These are phyloP conservation scores for Neocucurbitaria cava DNA, from an alignment of 2,329 filamentous ascomycete species.

Conservation along the genomic window DNA sequence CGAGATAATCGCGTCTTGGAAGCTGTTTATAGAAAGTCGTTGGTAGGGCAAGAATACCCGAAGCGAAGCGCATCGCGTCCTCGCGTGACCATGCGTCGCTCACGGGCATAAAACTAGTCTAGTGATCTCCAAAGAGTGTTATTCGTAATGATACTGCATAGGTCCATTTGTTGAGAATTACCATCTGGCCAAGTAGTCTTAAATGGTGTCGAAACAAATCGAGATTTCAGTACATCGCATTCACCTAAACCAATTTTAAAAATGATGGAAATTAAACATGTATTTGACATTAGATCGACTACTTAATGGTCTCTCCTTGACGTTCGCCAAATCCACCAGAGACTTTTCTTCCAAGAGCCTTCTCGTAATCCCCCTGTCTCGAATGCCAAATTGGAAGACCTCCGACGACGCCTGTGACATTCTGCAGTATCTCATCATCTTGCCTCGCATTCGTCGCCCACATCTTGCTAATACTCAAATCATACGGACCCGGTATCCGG, in stretches of 20 bases:
- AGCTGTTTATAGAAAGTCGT: slow-evolving; percentile 16
- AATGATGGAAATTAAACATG: neutral
- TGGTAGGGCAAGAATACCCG: slow-evolving; percentile 18
- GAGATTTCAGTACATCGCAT: too few species aligned
- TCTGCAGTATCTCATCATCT: slow-evolving; percentile 43
- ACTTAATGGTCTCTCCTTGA: slow-evolving; percentile 16
- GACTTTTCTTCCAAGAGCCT: slow-evolving; percentile 21
- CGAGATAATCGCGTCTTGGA: neutral
- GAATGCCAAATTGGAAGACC: slow-evolving; percentile 32
- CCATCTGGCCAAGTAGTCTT: neutral
- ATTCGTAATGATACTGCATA: neutral
- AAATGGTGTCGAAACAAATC: neutral
- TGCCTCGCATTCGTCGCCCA: slow-evolving; percentile 82
- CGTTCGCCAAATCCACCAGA: slow-evolving; percentile 16
- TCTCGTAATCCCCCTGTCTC: slow-evolving; percentile 24
- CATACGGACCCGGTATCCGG: slow-evolving; percentile 84
- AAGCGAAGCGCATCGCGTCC: slow-evolving; percentile 27
- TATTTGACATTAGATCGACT: slow-evolving; percentile 1
- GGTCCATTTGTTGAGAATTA: neutral
- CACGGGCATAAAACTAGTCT: too few species aligned
- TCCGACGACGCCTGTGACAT: slow-evolving; percentile 31
- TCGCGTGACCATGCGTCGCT: slow-evolving; percentile 22
- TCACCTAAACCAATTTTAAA: neutral
- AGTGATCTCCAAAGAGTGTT: too few species aligned
- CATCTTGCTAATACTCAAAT: slow-evolving; percentile 81